A percentile compares a stretch with the other conserved stretches of the same genome.
phyloP scores from a whole-genome alignment of 1,284 basidiomycete genomes.

The Porogramme epimiltina region DNA sequence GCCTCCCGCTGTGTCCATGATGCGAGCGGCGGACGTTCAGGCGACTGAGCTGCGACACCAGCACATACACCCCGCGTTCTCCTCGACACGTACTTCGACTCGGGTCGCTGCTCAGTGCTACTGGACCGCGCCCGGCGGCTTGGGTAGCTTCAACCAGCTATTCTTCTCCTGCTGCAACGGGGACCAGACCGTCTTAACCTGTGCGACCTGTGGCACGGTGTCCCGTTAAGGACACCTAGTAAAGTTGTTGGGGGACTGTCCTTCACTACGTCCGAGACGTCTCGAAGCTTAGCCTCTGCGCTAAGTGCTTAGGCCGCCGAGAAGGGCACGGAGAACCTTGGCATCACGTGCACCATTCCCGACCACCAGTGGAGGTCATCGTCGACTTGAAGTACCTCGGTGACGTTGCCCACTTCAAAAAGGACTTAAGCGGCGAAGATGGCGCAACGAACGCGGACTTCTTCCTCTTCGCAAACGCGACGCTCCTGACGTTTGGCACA shows the following conservation, averaged over 20 bases:
- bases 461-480: constrained; percentile 66
- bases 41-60: too few species aligned
- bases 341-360: constrained; percentile 57
- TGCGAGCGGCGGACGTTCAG: too few species aligned
- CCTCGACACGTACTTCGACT: constrained; percentile 7
- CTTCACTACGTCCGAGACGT: constrained; percentile 64
- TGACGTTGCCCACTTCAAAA: constrained; percentile 57
- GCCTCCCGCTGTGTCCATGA: too few species aligned
- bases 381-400: constrained; percentile 59
- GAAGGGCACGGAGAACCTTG: constrained; percentile 53
- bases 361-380: constrained; percentile 57
- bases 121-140: constrained; percentile 4
- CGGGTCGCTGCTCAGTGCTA: constrained; percentile 12
- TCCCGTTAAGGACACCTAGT: too few species aligned
- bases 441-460: constrained; percentile 39
- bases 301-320: constrained; percentile 45
- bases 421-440: constrained; percentile 36
- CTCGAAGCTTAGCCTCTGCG: constrained; percentile 50
- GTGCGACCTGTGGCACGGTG: constrained; percentile 9
- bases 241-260: constrained; percentile 55
- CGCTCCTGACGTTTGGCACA: constrained; percentile 63
- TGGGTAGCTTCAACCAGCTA: constrained; percentile 6
- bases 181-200: not conserved
- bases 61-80: too few species aligned
- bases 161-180: constrained; percentile 5